Conservation (phyloP, 108 stramenopile genomes). For the Cyclotella sp. region DNA sequence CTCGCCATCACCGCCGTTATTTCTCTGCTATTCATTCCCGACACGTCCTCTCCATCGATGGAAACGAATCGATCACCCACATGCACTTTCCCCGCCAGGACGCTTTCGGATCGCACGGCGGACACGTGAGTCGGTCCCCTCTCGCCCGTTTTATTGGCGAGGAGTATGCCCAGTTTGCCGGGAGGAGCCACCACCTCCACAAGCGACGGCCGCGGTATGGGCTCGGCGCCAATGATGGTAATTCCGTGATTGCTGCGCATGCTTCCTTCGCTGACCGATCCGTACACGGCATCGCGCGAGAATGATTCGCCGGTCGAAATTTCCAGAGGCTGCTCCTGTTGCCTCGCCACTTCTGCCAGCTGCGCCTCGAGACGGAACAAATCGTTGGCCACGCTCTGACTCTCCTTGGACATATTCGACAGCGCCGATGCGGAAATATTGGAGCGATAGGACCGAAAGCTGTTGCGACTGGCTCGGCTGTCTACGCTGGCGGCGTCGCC, state of each 20-base stretch:
- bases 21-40: slow-evolving; percentile 61
- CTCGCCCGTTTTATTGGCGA: slow-evolving; percentile 45
- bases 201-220: slow-evolving; percentile 24
- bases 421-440: slow-evolving; percentile 36
- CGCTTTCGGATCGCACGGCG: slow-evolving; percentile 35
- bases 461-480: slow-evolving; percentile 39
- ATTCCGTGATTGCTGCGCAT: not conserved
- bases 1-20: slow-evolving; percentile 67
- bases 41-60: slow-evolving; percentile 68
- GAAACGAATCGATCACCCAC: slow-evolving; percentile 46
- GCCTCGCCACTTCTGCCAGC: slow-evolving; percentile 40
- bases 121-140: slow-evolving; percentile 42
- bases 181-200: slow-evolving; percentile 61
- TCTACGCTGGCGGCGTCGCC: slow-evolving; percentile 42
- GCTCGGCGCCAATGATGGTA: slow-evolving; percentile 30
- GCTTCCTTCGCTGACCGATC: slow-evolving; percentile 4
- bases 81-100: slow-evolving; percentile 44
- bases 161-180: slow-evolving; percentile 77
- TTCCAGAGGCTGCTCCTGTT: slow-evolving; percentile 14
- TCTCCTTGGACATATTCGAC: slow-evolving; percentile 44
- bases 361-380: slow-evolving; percentile 49
- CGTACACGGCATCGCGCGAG: not conserved
- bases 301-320: not conserved
- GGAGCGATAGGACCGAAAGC: slow-evolving; percentile 41
- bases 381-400: slow-evolving; percentile 45